Conservation (phyloP, 306 rosid species). For the Psophocarpus tetragonolobus region DNA sequence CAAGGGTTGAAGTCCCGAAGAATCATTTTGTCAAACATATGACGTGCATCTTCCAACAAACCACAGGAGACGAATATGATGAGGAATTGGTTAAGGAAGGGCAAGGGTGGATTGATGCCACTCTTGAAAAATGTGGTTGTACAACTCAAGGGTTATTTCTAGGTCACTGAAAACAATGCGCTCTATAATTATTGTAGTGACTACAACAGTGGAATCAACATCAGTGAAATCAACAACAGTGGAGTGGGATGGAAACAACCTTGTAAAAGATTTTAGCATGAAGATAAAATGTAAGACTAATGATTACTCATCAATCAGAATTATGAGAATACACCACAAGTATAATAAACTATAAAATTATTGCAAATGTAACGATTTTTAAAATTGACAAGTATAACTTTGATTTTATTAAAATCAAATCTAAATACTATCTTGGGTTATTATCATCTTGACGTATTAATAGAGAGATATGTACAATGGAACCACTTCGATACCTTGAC, state of each 20-base stretch:
- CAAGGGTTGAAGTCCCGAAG: slow-evolving; percentile 51
- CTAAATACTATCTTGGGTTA: not conserved
- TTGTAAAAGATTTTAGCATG: no score
- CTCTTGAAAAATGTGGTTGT: slow-evolving; percentile 40
- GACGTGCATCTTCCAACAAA: slow-evolving; percentile 33
- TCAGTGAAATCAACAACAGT: no score
- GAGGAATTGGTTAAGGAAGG: slow-evolving; percentile 44
- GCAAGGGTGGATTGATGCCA: slow-evolving; percentile 28
- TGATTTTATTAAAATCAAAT: not conserved
- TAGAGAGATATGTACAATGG: not conserved
- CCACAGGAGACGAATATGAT: slow-evolving; percentile 51
- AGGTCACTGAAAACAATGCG: slow-evolving; percentile 47
- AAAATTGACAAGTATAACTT: not conserved
- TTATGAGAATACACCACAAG: not conserved
- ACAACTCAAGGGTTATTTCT: slow-evolving; percentile 39
- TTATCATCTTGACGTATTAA: not conserved
- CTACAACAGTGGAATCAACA: no score
- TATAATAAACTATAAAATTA: not conserved
- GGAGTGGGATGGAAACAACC: no score
- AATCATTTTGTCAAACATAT: slow-evolving; percentile 42
- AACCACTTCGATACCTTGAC: not conserved
- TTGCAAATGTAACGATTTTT: not conserved
- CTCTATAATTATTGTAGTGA: no score
- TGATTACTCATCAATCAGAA: no score
- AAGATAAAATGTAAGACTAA: no score